These are phyloP conservation scores for Acacia confusa DNA, from an alignment of 306 rosid species.

Conservation along the genomic window DNA sequence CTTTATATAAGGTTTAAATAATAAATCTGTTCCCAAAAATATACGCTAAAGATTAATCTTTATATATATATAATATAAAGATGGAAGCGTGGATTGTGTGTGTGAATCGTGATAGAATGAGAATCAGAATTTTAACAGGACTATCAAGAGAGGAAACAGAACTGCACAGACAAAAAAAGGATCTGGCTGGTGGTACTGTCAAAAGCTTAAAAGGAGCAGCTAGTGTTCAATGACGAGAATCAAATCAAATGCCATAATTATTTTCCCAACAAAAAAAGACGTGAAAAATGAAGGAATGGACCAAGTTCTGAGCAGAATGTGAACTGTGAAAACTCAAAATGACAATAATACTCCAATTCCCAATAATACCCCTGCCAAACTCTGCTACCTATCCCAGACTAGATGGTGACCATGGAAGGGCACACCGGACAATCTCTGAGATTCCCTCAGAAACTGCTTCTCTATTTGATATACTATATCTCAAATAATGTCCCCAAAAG, in stretches of 20 bases:
- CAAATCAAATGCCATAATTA: slow-evolving; percentile 27
- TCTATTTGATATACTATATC: background rate
- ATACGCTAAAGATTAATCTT: too few species aligned
- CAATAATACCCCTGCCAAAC: slow-evolving; percentile 56
- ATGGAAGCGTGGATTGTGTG: too few species aligned
- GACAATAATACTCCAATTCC: slow-evolving; percentile 50
- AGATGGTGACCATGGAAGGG: slow-evolving; percentile 45
- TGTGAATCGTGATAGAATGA: background rate
- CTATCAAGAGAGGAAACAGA: background rate
- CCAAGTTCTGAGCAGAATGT: slow-evolving; percentile 39
- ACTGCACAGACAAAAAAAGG: background rate
- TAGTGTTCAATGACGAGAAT: background rate
- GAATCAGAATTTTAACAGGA: background rate
- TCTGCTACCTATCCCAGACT: background rate
- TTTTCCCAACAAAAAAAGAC: slow-evolving; percentile 37
- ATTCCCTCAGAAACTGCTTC: slow-evolving; percentile 23
- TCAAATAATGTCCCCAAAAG: background rate
- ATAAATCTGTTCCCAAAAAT: too few species aligned
- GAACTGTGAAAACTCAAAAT: background rate
- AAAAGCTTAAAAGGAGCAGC: slow-evolving; percentile 37
- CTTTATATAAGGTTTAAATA: too few species aligned
- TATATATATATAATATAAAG: too few species aligned
- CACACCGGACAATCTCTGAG: slow-evolving; percentile 61
- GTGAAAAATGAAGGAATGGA: slow-evolving; percentile 35
- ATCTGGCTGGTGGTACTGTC: background rate